Percentiles rank a stretch among this genome's conserved stretches.
These are phyloP conservation scores for Cytospora mali DNA, from an alignment of 2,329 filamentous ascomycete species.

Conservation along the genomic window DNA sequence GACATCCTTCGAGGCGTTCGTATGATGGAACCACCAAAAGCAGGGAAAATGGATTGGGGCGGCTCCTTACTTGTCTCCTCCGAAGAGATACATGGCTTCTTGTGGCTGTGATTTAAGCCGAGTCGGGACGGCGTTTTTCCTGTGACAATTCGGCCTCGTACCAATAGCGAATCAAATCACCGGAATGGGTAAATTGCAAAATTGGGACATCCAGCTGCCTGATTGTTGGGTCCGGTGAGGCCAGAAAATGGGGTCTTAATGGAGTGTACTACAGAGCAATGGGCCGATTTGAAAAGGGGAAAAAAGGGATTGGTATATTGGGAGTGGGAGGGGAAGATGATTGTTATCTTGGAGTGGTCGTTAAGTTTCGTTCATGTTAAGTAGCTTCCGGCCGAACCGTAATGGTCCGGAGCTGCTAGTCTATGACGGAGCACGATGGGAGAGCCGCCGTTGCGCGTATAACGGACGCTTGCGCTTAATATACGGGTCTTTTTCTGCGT, in stretches of 20 bases:
- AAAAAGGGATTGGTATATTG: not conserved
- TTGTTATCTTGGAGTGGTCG: too few relatives aligned
- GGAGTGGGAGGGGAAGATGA: too few relatives aligned
- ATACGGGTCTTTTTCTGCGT: not conserved
- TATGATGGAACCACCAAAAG: not conserved
- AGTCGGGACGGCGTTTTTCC: not conserved
- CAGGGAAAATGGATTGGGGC: constrained; percentile 1
- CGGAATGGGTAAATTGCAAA: not conserved
- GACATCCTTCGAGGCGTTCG: not conserved
- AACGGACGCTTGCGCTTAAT: constrained; percentile 4
- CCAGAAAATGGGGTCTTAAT: constrained; percentile 5
- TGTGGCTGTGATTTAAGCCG: not conserved
- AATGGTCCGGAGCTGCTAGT: too few relatives aligned
- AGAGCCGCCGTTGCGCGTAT: not conserved
- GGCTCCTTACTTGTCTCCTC: constrained; percentile 28
- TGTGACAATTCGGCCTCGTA: constrained; percentile 5
- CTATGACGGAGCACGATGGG: too few relatives aligned
- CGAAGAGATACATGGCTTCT: constrained; percentile 26
- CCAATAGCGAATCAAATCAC: not conserved
- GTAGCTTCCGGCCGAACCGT: too few relatives aligned
- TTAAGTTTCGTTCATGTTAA: too few relatives aligned
- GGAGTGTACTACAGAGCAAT: too few relatives aligned
- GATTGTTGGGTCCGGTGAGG: constrained; percentile 8
- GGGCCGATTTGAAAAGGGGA: not conserved
- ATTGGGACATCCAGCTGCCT: constrained; percentile 13